phyloP scores from a whole-genome alignment of 345 rosid genomes.

The Citrus sinensis region DVS_A1.0 CM039168.1:14903501-14904000 shows the following conservation, averaged over 20 bases:
- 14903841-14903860: slow-evolving; percentile 69
- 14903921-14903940: slow-evolving; percentile 99
- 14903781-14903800: slow-evolving; percentile 42
- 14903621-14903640: neutral
- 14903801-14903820: slow-evolving; percentile 99
- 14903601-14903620: neutral
- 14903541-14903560: neutral
- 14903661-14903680: neutral
- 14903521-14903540: neutral
- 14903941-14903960: slow-evolving; percentile 96
- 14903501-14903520: no score
- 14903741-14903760: neutral
- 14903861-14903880: slow-evolving; percentile 83
- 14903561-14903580: neutral
- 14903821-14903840: slow-evolving; percentile 93
- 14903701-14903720: neutral
- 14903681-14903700: neutral
- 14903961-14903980: slow-evolving; percentile 95
- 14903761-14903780: slow-evolving; percentile 13
- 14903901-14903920: slow-evolving; percentile 99
- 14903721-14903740: neutral
- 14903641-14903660: neutral
- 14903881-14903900: slow-evolving; percentile 97
- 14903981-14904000: slow-evolving; percentile 42
- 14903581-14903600: neutral